Conservation (phyloP, 23 red algal genomes). For the Chondrus crispus region DNA sequence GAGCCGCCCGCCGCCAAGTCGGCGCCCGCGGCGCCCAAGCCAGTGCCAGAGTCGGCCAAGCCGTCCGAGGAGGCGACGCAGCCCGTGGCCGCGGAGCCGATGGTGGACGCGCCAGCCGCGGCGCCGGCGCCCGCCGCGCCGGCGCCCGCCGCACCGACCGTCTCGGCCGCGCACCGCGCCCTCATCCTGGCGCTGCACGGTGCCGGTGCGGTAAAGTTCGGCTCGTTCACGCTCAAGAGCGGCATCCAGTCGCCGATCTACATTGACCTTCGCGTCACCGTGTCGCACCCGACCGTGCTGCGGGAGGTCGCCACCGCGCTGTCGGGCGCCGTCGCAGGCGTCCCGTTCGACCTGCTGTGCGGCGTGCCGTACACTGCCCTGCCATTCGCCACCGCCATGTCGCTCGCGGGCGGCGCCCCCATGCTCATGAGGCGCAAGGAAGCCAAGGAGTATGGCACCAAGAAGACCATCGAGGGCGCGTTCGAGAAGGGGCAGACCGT, state of each 20-base stretch:
- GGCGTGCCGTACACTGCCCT: constrained; percentile 98
- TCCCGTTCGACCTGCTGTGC: constrained; percentile 73
- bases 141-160: not conserved
- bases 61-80: too few species aligned
- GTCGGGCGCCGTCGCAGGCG: not conserved
- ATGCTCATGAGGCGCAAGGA: constrained; percentile 98
- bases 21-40: too few species aligned
- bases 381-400: constrained; percentile 96
- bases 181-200: constrained; percentile 67
- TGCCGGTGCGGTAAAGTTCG: constrained; percentile 90
- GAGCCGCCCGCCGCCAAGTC: too few species aligned
- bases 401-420: constrained; percentile 12
- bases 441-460: constrained; percentile 85
- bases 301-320: constrained; percentile 33
- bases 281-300: constrained; percentile 79
- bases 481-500: constrained; percentile 32
- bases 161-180: not conserved
- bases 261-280: constrained; percentile 87
- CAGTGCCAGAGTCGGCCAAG: too few species aligned
- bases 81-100: too few species aligned
- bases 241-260: constrained; percentile 94
- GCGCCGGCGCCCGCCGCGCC: not conserved
- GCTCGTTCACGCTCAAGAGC: constrained; percentile 88
- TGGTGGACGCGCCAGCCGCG: too few species aligned
- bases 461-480: constrained; percentile 80